Percentiles rank a stretch among this genome's conserved stretches.
Evolutionary conservation across 352 stramenopile species (phyloP).

Genomic region (Globisporangium sylvaticum): DNA sequence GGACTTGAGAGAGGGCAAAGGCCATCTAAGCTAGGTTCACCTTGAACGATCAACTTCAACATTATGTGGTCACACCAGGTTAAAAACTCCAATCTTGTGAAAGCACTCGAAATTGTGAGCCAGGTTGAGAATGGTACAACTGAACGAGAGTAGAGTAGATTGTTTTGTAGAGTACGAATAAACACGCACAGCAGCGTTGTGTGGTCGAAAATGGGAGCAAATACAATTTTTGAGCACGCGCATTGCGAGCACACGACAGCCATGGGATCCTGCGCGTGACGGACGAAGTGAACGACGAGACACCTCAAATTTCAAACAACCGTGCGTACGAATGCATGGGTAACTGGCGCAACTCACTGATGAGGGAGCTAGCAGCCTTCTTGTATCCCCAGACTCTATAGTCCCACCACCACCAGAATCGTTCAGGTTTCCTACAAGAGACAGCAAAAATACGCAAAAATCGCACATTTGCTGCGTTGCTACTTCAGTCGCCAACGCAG

Average conservation of each 20-base stretch:
- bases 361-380: neutral
- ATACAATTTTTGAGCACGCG: neutral
- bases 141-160: too few relatives aligned
- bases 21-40: too few relatives aligned
- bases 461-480: neutral
- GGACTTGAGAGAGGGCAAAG: too few relatives aligned
- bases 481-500: too few relatives aligned
- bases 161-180: neutral
- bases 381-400: neutral
- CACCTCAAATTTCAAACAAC: neutral
- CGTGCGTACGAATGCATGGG: neutral
- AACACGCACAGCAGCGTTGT: neutral
- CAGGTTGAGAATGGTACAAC: too few relatives aligned
- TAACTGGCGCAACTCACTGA: neutral
- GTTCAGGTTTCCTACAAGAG: neutral
- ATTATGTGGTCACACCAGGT: neutral
- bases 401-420: neutral
- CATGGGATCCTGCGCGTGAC: neutral
- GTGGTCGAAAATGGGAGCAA: neutral
- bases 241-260: neutral
- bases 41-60: neutral
- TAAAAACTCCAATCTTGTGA: too few relatives aligned
- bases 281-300: neutral
- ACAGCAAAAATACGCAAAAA: neutral
- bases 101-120: too few relatives aligned